Evolutionary conservation across 495 filamentous ascomycete species (phyloP), one percentile per base, ranked within the genome.

Genomic region (Neurospora cerealis): DNA sequence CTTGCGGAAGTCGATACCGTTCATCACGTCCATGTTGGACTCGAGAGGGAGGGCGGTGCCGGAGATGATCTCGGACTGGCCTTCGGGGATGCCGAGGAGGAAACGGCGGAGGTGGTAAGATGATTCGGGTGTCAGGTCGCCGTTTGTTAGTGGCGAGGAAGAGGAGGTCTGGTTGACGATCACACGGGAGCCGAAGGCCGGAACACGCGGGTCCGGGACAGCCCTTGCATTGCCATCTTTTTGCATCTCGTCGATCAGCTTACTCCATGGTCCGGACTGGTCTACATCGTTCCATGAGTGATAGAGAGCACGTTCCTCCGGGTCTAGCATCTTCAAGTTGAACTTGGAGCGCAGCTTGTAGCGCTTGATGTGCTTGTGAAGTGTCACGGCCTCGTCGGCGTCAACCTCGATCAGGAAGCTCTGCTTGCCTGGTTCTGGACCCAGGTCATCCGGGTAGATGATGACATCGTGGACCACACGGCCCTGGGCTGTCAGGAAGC

Each of bases 1-100:
- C 83, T 99, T 99, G 69, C 89, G 87, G 82, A 96, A 99, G 83
- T 98, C 94, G 54, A 98, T 88, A 4, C 87, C 96, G 21, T 87
- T 86, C 86, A 91, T 90, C 75, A 92, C 85, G 81, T 99, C 96
- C 75, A 97, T 85, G 80, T 97, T 96, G 73, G 84, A 89, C 71
- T 77, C 10, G 78, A 82, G 39, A 70, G 69, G 15, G 74, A 80
- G 71, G 74, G 72, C 36, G 77, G 78, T 8, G 74, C 78, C 11
- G 75, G 76, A 36, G 76, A 81, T 41, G 79, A 79, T 32, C 44
- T 77, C 32, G 75, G 76, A 74, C 77, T 91, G 91, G 6, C 96
- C 96, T 81, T 99, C 96, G 0, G 95, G 84, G 2, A 99, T 87
- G 72, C 96, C 96, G 44, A 87, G 83, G 38, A 96, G 81, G 69